Conservation (phyloP, 169 alveolate species). For the Plasmodium vinckei region DNA sequence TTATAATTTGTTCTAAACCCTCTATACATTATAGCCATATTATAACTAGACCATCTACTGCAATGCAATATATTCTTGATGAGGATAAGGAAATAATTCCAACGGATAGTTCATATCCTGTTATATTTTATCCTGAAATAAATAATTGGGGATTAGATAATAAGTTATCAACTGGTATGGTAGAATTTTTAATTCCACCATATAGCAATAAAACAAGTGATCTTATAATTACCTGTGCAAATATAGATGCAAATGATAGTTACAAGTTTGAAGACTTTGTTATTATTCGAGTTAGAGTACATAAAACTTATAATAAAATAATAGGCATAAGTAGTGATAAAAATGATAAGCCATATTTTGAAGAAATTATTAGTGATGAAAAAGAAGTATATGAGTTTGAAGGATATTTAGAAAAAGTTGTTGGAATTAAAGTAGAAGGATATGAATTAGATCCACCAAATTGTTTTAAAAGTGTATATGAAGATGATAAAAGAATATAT, state of each 20-base stretch:
- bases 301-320: constrained; percentile 14
- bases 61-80: constrained; percentile 5
- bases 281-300: constrained; percentile 17
- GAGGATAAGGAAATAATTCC: background rate
- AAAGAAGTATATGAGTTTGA: constrained; percentile 19
- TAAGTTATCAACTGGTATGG: constrained; percentile 17
- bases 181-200: constrained; percentile 38
- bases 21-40: constrained; percentile 31
- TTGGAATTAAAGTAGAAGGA: constrained; percentile 36
- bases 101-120: background rate
- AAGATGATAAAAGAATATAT: constrained; percentile 8
- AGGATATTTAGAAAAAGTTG: constrained; percentile 6
- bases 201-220: background rate
- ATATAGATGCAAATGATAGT: constrained; percentile 22
- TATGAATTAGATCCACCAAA: constrained; percentile 43
- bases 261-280: constrained; percentile 41
- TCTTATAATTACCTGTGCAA: constrained; percentile 33
- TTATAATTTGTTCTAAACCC: constrained; percentile 43
- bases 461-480: constrained; percentile 37
- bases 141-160: constrained; percentile 47
- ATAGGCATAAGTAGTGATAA: constrained; percentile 28
- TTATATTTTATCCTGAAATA: constrained; percentile 20
- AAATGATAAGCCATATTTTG: constrained; percentile 25
- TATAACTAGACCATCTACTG: constrained; percentile 46
- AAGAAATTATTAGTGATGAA: constrained; percentile 17